Percentiles rank a stretch among this genome's conserved stretches.
Conservation (phyloP, 163 green algal genomes). For the Coccomyxa subellipsoidea region DNA sequence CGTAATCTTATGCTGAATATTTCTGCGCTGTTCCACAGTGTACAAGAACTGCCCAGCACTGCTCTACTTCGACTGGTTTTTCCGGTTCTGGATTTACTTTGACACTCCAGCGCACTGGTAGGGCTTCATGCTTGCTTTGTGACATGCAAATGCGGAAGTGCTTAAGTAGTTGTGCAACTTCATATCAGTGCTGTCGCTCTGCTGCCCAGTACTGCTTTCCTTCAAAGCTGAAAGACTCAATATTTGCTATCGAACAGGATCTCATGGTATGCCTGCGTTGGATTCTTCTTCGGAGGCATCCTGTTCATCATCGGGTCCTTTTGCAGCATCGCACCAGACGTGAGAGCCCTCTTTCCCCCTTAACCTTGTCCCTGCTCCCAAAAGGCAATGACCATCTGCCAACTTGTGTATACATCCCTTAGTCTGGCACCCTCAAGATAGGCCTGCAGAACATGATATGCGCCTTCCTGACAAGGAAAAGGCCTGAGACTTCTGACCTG, state of each 20-base stretch:
- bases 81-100: constrained; percentile 8
- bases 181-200: no score
- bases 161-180: no score
- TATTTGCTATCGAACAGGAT: neutral
- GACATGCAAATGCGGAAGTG: neutral
- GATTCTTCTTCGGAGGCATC: neutral
- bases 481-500: no score
- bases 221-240: no score
- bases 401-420: no score
- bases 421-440: no score
- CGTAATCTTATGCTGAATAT: neutral
- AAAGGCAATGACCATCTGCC: no score
- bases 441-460: no score
- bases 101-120: neutral
- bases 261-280: neutral
- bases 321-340: neutral
- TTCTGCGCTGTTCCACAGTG: neutral
- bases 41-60: neutral
- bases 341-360: no score
- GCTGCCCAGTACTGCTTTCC: no score
- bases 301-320: neutral
- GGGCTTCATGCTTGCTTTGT: neutral
- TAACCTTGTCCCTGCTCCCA: no score
- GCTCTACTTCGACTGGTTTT: constrained; percentile 3
- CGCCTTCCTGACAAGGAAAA: no score